phyloP scores from a whole-genome alignment of 768 basidiomycete species.

The Fibroporia radiculosa region DNA sequence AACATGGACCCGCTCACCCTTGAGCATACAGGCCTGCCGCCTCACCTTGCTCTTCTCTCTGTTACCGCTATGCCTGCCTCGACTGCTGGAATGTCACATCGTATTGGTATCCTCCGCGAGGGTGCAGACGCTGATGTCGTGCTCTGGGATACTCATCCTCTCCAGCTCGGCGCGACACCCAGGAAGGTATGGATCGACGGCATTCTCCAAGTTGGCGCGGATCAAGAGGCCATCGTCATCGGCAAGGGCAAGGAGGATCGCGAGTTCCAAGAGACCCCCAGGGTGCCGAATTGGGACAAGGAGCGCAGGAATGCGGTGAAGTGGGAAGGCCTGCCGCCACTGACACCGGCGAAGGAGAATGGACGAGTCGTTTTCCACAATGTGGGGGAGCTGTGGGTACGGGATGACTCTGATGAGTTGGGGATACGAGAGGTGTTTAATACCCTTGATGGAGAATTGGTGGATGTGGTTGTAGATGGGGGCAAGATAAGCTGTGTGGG shows the following conservation, averaged over 20 bases:
- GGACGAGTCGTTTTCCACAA: constrained; percentile 55
- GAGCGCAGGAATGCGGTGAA: constrained; percentile 55
- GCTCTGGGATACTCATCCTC: constrained; percentile 35
- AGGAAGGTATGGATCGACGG: constrained; percentile 78
- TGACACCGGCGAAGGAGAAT: constrained; percentile 35
- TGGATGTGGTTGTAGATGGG: constrained; percentile 29
- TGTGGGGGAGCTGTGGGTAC: constrained; percentile 32
- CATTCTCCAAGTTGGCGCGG: constrained; percentile 57
- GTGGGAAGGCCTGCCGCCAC: constrained; percentile 71
- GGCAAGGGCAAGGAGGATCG: constrained; percentile 18
- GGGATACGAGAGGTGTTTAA: constrained; percentile 31
- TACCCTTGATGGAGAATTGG: constrained; percentile 14
- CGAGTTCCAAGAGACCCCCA: constrained; percentile 34
- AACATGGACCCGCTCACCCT: neutral
- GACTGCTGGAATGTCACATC: constrained; percentile 68
- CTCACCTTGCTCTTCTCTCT: constrained; percentile 60
- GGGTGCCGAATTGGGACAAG: constrained; percentile 61
- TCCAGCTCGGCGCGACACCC: constrained; percentile 39
- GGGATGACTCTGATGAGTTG: constrained; percentile 19
- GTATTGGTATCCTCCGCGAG: constrained; percentile 56
- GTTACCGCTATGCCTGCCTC: constrained; percentile 70
- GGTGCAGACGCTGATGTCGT: constrained; percentile 35
- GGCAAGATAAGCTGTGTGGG: constrained; percentile 35
- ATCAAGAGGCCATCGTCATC: constrained; percentile 13
- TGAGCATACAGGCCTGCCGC: constrained; percentile 34